These are phyloP conservation scores for Hanseniaspora nectarophila DNA, from an alignment of 805 yeast genomes.

Conservation along the genomic window DNA sequence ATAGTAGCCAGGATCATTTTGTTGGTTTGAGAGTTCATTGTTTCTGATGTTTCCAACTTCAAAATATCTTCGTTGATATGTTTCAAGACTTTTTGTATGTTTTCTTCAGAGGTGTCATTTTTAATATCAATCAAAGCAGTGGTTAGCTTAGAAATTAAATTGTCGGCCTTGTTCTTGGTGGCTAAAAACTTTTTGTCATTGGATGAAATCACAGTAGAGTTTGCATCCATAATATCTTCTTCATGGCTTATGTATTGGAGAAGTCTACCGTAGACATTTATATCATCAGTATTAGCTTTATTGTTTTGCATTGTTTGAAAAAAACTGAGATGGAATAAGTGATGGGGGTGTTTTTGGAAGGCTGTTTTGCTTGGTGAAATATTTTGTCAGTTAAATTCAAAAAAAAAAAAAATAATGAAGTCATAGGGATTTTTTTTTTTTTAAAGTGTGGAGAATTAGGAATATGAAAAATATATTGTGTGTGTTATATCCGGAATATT, in stretches of 20 bases:
- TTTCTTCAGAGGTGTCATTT: neutral
- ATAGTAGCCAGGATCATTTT: neutral
- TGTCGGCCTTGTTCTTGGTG: neutral
- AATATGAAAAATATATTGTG: too few relatives aligned
- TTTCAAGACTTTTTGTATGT: neutral
- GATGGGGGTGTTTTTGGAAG: too few relatives aligned
- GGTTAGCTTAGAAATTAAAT: constrained; percentile 5
- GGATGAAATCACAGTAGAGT: constrained; percentile 4
- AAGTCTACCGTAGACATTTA: neutral
- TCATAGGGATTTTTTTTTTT: too few relatives aligned
- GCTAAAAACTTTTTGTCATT: constrained; percentile 2
- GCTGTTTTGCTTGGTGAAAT: too few relatives aligned
- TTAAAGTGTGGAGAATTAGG: too few relatives aligned
- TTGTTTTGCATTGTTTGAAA: neutral
- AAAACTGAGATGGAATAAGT: too few relatives aligned
- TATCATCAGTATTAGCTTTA: neutral
- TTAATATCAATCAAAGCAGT: constrained; percentile 4
- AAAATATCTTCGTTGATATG: neutral
- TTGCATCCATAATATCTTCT: neutral
- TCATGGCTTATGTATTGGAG: constrained; percentile 3
- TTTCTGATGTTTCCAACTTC: neutral
- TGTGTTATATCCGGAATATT: too few relatives aligned
- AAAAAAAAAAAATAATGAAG: too few relatives aligned
- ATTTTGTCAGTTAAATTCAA: too few relatives aligned
- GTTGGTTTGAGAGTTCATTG: neutral